Conservation (phyloP, 2,329 filamentous ascomycete genomes). For the Calonectria pteridis region DNA sequence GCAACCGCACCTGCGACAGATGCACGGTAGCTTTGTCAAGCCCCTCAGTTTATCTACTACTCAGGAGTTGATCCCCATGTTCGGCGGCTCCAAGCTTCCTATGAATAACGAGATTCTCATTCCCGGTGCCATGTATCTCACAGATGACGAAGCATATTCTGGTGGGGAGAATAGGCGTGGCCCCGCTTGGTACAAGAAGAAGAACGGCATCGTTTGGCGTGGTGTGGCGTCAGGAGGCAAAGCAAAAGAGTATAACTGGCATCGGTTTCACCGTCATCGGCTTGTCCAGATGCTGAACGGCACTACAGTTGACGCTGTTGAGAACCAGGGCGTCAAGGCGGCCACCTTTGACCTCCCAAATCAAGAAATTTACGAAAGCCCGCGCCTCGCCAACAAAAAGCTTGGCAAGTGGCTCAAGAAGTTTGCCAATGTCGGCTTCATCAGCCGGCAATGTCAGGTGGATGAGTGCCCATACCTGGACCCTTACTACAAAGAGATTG, state of each 20-base stretch:
- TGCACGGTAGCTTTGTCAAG: slow-evolving; percentile 70
- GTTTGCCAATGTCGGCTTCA: slow-evolving; percentile 60
- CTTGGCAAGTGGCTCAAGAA: slow-evolving; percentile 57
- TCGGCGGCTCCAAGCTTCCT: slow-evolving; percentile 72
- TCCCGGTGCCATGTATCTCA: slow-evolving; percentile 74
- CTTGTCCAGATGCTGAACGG: slow-evolving; percentile 78
- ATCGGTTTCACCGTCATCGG: slow-evolving; percentile 78
- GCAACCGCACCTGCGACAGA: slow-evolving; percentile 63
- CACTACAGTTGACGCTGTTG: slow-evolving; percentile 64
- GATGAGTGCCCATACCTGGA: slow-evolving; percentile 55
- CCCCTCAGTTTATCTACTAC: slow-evolving; percentile 64
- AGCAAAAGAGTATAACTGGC: slow-evolving; percentile 69
- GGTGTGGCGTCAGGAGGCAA: slow-evolving; percentile 74
- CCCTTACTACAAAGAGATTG: slow-evolving; percentile 50
- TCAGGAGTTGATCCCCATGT: slow-evolving; percentile 69
- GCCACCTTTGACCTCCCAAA: slow-evolving; percentile 64
- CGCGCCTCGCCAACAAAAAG: slow-evolving; percentile 46
- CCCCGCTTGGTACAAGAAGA: slow-evolving; percentile 69
- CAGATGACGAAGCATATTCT: slow-evolving; percentile 68
- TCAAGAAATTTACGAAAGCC: slow-evolving; percentile 56
- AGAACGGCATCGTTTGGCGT: slow-evolving; percentile 70
- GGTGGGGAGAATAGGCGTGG: slow-evolving; percentile 66
- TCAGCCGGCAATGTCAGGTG: slow-evolving; percentile 53
- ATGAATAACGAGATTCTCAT: slow-evolving; percentile 75
- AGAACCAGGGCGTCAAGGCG: slow-evolving; percentile 55